These are phyloP conservation scores for Candida xyloterini DNA, from an alignment of 805 yeast genomes.

Conservation along the genomic window DNA sequence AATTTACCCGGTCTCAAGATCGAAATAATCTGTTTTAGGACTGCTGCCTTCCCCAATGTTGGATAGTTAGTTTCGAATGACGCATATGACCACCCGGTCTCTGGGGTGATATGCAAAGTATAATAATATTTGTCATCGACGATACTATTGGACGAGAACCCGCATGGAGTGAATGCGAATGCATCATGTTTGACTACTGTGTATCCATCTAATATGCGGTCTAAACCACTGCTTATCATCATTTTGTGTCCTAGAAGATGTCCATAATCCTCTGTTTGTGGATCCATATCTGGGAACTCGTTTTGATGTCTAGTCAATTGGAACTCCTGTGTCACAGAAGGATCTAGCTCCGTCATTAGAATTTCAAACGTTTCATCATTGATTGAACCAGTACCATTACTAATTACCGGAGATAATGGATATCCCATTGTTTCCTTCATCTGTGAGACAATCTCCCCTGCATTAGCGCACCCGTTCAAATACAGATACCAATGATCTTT, in stretches of 20 bases:
- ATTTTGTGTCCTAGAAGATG: constrained; percentile 73
- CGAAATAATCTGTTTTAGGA: constrained; percentile 55
- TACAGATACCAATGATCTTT: constrained; percentile 92
- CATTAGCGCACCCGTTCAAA: constrained; percentile 46
- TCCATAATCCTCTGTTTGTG: constrained; percentile 65
- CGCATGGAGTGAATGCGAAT: constrained; percentile 91
- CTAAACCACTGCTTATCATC: constrained; percentile 60
- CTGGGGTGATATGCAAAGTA: constrained; percentile 94
- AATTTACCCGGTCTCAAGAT: constrained; percentile 77
- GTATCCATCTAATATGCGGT: constrained; percentile 39
- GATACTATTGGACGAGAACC: constrained; percentile 86
- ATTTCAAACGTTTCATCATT: constrained; percentile 74
- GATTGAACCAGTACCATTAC: constrained; percentile 8
- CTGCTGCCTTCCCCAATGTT: constrained; percentile 46
- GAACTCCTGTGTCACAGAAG: constrained; percentile 55
- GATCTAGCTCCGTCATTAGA: constrained; percentile 81
- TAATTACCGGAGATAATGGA: constrained; percentile 24
- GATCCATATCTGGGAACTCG: constrained; percentile 39
- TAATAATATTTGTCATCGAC: constrained; percentile 56
- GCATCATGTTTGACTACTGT: constrained; percentile 60
- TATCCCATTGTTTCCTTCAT: constrained; percentile 12
- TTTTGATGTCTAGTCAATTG: constrained; percentile 32
- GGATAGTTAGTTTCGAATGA: constrained; percentile 89
- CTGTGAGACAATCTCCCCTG: not conserved
- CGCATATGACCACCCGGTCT: constrained; percentile 91